Conservation (phyloP, 192 early-diverging fungal genomes). For the Coemansia erecta region DNA sequence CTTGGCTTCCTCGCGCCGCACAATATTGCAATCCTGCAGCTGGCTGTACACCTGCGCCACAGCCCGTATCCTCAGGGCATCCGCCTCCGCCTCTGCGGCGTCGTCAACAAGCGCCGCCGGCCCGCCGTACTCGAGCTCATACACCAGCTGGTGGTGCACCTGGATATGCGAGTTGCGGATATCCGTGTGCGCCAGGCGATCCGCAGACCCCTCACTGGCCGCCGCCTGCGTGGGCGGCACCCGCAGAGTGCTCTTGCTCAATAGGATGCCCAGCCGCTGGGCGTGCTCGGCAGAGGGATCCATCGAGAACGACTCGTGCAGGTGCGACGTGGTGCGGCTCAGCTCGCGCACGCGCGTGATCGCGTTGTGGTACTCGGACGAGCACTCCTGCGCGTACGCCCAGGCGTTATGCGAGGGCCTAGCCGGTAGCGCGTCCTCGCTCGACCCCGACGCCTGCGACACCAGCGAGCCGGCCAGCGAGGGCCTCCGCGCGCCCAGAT, state of each 20-base stretch:
- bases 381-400: constrained; percentile 26
- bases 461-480: constrained; percentile 3
- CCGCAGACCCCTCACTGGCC: too few species aligned
- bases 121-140: constrained; percentile 33
- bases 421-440: constrained; percentile 23
- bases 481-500: too few species aligned
- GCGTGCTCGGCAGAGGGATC: neutral
- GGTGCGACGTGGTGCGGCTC: neutral
- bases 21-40: constrained; percentile 25
- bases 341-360: constrained; percentile 34
- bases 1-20: constrained; percentile 22
- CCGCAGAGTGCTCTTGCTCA: too few species aligned
- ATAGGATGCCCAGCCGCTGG: too few species aligned
- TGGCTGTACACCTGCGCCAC: constrained; percentile 19
- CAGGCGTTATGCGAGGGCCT: constrained; percentile 20
- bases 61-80: constrained; percentile 12
- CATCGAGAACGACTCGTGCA: too few species aligned
- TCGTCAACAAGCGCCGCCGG: too few species aligned
- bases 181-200: constrained; percentile 11
- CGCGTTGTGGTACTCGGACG: constrained; percentile 28
- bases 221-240: too few species aligned
- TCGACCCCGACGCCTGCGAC: constrained; percentile 20
- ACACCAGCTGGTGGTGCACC: constrained; percentile 46
- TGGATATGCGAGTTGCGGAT: constrained; percentile 49
- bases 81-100: too few species aligned